Evolutionary conservation across 2,329 filamentous ascomycete species (phyloP), one percentile per base, ranked within the genome.

Genomic region (Colletotrichum chrysophilum): DNA sequence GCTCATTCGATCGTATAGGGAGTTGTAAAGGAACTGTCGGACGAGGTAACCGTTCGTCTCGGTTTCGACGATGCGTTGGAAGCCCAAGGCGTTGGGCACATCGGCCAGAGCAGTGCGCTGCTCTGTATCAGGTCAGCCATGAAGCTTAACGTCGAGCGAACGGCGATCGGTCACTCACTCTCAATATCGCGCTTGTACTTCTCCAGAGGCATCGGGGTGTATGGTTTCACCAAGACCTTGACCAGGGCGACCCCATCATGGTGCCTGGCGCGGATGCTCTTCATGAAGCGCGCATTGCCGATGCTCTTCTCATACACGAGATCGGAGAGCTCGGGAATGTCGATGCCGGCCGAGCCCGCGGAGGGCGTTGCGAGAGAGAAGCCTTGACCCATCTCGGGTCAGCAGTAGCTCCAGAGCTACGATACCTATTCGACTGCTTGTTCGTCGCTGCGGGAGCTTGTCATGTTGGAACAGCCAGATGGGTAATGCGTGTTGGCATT

Each of bases 171-270:
- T 21, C n/a, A 36, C 21, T 34, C 56, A 96, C 95, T 89, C 75
- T 94, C 90, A 56, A 98, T 93, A 78, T 92, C 91, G 81, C 92
- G 92, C 81, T 94, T 93, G 86, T 98, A 98, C 77, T 92, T 88
- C 77, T 94, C 93, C 78, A 98, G 90, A 76, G 95, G 92, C 87
- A 98, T 94, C 78, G 93, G 92, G 30, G 94, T 90, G 82, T 96
- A 97, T 4, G 96, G 96, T 85, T 99, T 99, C 84, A 97, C 95
- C 73, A 98, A 94, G 34, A 98, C 94, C 86, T 98, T 98, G 82
- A 97, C 96, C 71, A 98, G 93, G 21, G 98, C 96, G 55, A 98
- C 89, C 71, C 97, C 96, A 88, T 98, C 94, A 80, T 94, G 94
- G 83, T 98, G 95, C 66, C 96, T 91, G 28, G 96, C 97, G 78